A percentile compares a stretch with the other conserved stretches of the same genome.
phyloP scores from a whole-genome alignment of 768 basidiomycete genomes.

The Russula sp. region DNA sequence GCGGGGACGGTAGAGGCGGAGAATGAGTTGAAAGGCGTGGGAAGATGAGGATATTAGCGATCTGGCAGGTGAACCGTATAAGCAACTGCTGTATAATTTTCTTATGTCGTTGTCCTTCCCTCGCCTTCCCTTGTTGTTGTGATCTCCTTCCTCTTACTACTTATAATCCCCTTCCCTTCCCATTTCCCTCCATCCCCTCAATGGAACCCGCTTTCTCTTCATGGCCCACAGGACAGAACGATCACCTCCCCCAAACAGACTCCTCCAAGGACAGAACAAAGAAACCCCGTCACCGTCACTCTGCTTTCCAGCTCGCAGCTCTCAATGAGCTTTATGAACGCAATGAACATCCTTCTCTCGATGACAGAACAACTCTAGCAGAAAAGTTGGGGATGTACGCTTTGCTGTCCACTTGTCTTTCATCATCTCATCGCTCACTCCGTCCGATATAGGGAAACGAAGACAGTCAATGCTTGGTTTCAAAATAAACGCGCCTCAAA shows the following conservation, averaged over 20 bases:
- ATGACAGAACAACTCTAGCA: constrained; percentile 61
- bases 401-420: constrained; percentile 17
- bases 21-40: constrained; percentile 12
- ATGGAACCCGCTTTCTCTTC: constrained; percentile 29
- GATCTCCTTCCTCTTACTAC: constrained; percentile 15
- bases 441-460: constrained; percentile 55
- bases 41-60: constrained; percentile 24
- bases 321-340: constrained; percentile 75
- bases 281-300: constrained; percentile 77
- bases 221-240: constrained; percentile 17
- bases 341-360: constrained; percentile 68
- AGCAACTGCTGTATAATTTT: constrained; percentile 26
- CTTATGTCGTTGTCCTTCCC: constrained; percentile 13
- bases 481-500: constrained; percentile 81
- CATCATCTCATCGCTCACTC: constrained; percentile 8
- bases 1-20: neutral
- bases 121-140: constrained; percentile 19
- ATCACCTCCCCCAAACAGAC: constrained; percentile 26
- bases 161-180: constrained; percentile 19
- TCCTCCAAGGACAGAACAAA: constrained; percentile 45
- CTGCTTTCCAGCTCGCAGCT: constrained; percentile 62
- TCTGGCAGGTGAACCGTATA: constrained; percentile 21
- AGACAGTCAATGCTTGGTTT: constrained; percentile 84
- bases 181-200: constrained; percentile 25
- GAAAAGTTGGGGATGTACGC: constrained; percentile 72